Evolutionary conservation across 805 yeast species (phyloP), one percentile per base, ranked within the genome.

Genomic region (Candida ponderosae): DNA sequence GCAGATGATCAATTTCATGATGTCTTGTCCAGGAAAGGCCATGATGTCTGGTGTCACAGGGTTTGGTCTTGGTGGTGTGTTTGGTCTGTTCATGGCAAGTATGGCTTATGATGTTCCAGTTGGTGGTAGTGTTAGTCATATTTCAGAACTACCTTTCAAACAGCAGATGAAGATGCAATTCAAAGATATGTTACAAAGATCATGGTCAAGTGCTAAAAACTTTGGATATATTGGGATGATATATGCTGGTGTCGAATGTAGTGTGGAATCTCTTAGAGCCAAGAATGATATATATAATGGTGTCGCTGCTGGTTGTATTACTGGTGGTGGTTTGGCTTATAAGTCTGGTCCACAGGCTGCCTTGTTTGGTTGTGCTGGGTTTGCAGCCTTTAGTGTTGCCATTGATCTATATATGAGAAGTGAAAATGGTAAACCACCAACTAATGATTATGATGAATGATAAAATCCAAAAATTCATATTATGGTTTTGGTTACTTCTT

Each of bases 291-390:
- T 90, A 10, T 87, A 81, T 63, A 93, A 93, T 56, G 96, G 97
- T 32, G 76, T 86, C 3, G 71, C 76, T 32, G 97, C 97, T 4
- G 98, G 98, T 2, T 93, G 97, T 62, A 67, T 90, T 28, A 93
- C 98, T 1, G 98, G 98, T 32, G 98, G 96, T 26, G 97, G 96
- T 0, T 70, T 93, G 36, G 95, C 97, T 2, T 72, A 84, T 48
- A 86, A 83, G 55, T 77, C 93, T 34, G 98, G 98, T 1, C 98
- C 98, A 1, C 88, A 81, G 50, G 94, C 95, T 21, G 93, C 96
- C 0, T 50, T 79, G 19, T 57, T 89, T 40, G 98, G 98, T 1
- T 93, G 97, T 68, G 96, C 94, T 20, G 98, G 97, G 8, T 93
- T 93, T 65, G 97, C 97, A 3, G 95, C 93, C 7, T 93, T 93